Evolutionary conservation across 306 rosid genomes (phyloP).

Genomic region (Dryas octopetala): DNA sequence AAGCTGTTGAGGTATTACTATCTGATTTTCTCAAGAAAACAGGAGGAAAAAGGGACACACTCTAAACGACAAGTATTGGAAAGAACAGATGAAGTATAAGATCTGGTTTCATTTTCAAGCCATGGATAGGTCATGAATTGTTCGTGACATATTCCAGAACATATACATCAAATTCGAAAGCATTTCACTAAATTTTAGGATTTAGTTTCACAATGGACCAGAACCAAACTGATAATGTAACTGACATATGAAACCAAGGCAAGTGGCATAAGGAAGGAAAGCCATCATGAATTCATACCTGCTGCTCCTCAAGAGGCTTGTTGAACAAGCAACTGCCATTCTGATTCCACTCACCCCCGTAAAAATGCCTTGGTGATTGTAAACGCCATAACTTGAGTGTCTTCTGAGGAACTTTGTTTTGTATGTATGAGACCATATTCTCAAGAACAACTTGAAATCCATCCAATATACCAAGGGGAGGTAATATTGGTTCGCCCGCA

Average conservation of each 20-base stretch:
- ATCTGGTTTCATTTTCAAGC: neutral
- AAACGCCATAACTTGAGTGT: constrained; percentile 82
- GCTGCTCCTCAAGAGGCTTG: constrained; percentile 68
- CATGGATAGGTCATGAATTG: neutral
- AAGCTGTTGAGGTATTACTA: constrained; percentile 64
- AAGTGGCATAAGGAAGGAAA: constrained; percentile 10
- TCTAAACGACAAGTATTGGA: neutral
- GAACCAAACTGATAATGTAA: neutral
- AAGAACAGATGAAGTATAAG: neutral
- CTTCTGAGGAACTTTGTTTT: constrained; percentile 55
- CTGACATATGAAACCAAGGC: neutral
- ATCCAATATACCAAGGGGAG: constrained; percentile 57
- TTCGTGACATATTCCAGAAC: neutral
- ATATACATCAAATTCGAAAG: neutral
- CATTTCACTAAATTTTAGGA: neutral
- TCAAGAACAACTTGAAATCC: constrained; percentile 73
- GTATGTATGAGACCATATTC: constrained; percentile 53
- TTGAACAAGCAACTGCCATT: constrained; percentile 83
- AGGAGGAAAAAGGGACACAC: neutral
- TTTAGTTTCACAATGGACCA: neutral
- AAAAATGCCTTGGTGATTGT: constrained; percentile 86
- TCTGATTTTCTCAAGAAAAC: constrained; percentile 21
- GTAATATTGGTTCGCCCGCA: constrained; percentile 63
- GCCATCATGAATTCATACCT: constrained; percentile 49
- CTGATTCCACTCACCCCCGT: constrained; percentile 94